Percentiles rank a stretch among this genome's conserved stretches.
Evolutionary conservation across 768 basidiomycete genomes (phyloP).

Genomic region (Lentinula aciculospora): DNA sequence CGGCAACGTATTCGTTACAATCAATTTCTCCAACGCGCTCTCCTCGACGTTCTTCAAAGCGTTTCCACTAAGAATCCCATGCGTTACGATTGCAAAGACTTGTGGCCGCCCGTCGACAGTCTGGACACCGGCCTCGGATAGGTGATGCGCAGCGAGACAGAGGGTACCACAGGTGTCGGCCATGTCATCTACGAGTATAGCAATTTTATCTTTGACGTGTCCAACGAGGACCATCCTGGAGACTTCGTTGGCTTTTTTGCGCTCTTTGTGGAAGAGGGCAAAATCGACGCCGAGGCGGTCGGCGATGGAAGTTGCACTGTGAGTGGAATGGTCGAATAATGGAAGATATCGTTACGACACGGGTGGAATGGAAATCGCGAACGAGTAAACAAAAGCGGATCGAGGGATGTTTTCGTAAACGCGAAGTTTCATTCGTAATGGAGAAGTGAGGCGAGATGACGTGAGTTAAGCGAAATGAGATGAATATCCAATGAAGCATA

Average conservation of each 20-base stretch:
- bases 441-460: too few relatives aligned
- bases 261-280: conserved; percentile 98
- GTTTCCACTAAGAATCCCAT: conserved; percentile 90
- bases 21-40: conserved; percentile 84
- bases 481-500: too few relatives aligned
- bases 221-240: conserved; percentile 96
- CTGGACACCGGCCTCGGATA: conserved; percentile 82
- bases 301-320: conserved; percentile 93
- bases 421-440: too few relatives aligned
- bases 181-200: conserved; percentile 98
- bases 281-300: conserved; percentile 96
- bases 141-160: conserved; percentile 82
- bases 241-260: conserved; percentile 92
- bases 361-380: neutral
- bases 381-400: too few relatives aligned
- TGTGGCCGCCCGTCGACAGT: conserved; percentile 21
- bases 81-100: conserved; percentile 91
- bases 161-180: conserved; percentile 95
- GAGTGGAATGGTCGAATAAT: neutral
- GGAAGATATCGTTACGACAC: too few relatives aligned
- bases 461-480: too few relatives aligned
- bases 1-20: conserved; percentile 98
- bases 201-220: conserved; percentile 85
- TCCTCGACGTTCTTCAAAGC: conserved; percentile 70
- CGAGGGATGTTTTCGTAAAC: too few relatives aligned